Evolutionary conservation across 352 stramenopile genomes (phyloP).

Genomic region (Phytopythium litorale): DNA sequence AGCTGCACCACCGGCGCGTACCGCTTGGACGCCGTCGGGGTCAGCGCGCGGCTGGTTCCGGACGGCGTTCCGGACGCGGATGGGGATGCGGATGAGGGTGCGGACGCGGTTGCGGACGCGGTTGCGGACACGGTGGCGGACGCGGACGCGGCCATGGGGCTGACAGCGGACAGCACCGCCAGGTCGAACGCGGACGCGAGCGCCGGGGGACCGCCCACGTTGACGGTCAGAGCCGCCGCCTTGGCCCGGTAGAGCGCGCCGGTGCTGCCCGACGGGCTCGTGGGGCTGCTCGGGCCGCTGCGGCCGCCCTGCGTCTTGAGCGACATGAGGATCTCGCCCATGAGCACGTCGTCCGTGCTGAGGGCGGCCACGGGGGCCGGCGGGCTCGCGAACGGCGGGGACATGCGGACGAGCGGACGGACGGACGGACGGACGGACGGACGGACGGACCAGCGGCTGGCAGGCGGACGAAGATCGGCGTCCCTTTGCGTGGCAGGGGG

Average conservation of each 20-base stretch:
- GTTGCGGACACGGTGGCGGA: constrained; percentile 34
- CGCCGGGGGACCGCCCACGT: constrained; percentile 11
- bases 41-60: constrained; percentile 1
- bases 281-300: not conserved
- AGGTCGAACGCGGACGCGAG: constrained; percentile 30
- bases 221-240: constrained; percentile 41
- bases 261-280: not conserved
- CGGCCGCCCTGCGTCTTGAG: constrained; percentile 35
- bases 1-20: constrained; percentile 68
- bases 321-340: constrained; percentile 79
- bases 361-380: constrained; percentile 12
- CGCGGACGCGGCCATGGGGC: constrained; percentile 36
- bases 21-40: constrained; percentile 34
- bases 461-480: not conserved
- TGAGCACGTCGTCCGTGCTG: constrained; percentile 61
- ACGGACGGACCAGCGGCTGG: not conserved
- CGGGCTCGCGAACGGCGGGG: not conserved
- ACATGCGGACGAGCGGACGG: constrained; percentile 7
- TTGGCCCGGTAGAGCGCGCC: constrained; percentile 26
- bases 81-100: constrained; percentile 14
- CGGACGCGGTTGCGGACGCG: constrained; percentile 10
- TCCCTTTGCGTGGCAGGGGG: not conserved
- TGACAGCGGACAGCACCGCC: constrained; percentile 33
- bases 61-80: constrained; percentile 34
- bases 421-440: no score